These are phyloP conservation scores for Nowakowskiella sp. DNA, from an alignment of 192 early-diverging fungal species.

Conservation along the genomic window DNA sequence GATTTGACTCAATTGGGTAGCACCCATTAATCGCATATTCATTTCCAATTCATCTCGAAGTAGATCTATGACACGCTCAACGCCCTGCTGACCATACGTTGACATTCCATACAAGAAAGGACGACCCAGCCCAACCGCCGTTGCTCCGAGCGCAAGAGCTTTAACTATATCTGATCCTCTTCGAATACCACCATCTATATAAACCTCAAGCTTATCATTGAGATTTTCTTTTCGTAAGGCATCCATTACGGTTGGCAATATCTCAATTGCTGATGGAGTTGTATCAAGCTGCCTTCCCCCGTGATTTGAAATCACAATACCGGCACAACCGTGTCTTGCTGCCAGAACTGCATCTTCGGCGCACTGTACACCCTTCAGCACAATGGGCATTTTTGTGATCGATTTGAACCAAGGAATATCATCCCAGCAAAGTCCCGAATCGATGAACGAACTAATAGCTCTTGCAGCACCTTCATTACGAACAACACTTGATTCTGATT, in stretches of 20 bases:
- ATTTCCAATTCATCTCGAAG: conserved; percentile 81
- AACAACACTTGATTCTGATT: conserved; percentile 27
- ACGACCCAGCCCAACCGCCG: conserved; percentile 80
- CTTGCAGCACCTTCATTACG: conserved; percentile 54
- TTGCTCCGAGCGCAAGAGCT: conserved; percentile 90
- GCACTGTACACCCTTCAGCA: conserved; percentile 88
- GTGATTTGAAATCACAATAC: conserved; percentile 91
- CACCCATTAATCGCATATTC: conserved; percentile 69
- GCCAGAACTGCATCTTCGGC: conserved; percentile 87
- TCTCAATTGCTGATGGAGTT: conserved; percentile 69
- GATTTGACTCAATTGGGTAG: conserved; percentile 14
- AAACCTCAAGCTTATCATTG: conserved; percentile 69
- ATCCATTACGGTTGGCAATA: conserved; percentile 78
- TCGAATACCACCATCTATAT: conserved; percentile 89
- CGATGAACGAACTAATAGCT: conserved; percentile 72
- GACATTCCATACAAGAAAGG: conserved; percentile 61
- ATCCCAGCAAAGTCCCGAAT: conserved; percentile 76
- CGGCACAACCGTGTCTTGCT: conserved; percentile 65
- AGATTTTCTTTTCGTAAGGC: conserved; percentile 41
- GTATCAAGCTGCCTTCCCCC: conserved; percentile 94
- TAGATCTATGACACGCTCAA: conserved; percentile 62
- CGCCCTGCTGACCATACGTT: conserved; percentile 78
- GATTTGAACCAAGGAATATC: conserved; percentile 82
- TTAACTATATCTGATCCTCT: conserved; percentile 91
- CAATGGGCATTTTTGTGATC: conserved; percentile 77